Conservation (phyloP, 2,329 filamentous ascomycete species). For the Apiospora phragmitis region DNA sequence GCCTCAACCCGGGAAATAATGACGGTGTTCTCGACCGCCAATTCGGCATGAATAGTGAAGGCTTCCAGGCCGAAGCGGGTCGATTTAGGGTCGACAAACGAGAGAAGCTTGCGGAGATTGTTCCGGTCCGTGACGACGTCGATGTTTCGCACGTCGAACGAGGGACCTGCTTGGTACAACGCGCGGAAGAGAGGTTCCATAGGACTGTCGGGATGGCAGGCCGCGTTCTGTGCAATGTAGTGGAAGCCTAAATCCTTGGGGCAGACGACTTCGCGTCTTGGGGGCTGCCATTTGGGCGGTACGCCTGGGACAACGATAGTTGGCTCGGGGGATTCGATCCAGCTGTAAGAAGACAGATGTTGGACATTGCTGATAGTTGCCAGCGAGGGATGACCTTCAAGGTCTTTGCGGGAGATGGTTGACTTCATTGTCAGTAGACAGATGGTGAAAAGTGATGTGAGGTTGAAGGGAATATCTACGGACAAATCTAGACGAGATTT, state of each 20-base stretch:
- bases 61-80: conserved; percentile 26
- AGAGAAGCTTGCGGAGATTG: conserved; percentile 49
- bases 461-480: background rate
- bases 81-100: conserved; percentile 37
- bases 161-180: conserved; percentile 37
- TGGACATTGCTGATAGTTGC: conserved; percentile 38
- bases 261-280: conserved; percentile 24
- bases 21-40: conserved; percentile 34
- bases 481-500: background rate
- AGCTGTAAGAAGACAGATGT: conserved; percentile 51
- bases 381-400: background rate
- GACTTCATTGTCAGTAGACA: background rate
- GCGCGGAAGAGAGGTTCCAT: conserved; percentile 49
- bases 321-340: conserved; percentile 40
- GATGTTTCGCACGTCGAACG: conserved; percentile 37
- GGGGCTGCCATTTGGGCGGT: conserved; percentile 39
- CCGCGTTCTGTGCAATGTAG: conserved; percentile 48
- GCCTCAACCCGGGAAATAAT: conserved; percentile 39
- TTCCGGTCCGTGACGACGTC: conserved; percentile 48
- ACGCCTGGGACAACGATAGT: conserved; percentile 47
- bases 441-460: background rate
- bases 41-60: conserved; percentile 45
- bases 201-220: conserved; percentile 41
- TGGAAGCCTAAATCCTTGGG: conserved; percentile 39
- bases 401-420: background rate